Percentiles rank a stretch among this genome's conserved stretches.
Evolutionary conservation across 441 rosid species (phyloP).

Genomic region (Pelargonium citronellum): DNA sequence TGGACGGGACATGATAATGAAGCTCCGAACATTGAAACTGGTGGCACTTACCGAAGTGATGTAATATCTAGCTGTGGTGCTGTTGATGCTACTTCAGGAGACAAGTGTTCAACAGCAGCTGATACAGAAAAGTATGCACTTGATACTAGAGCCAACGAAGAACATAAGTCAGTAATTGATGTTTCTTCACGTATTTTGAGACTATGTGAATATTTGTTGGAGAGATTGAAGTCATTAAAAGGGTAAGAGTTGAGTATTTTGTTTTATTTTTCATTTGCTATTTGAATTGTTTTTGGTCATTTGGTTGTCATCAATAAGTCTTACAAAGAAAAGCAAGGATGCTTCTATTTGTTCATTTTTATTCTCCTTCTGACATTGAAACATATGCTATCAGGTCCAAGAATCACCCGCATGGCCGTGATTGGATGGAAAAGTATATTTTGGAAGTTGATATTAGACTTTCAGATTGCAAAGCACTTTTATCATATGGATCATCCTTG

Average conservation of each 20-base stretch:
- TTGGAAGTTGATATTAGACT: slow-evolving; percentile 75
- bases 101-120: slow-evolving; percentile 20
- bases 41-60: slow-evolving; percentile 30
- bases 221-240: slow-evolving; percentile 61
- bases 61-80: slow-evolving; percentile 23
- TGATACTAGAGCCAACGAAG: slow-evolving; percentile 28
- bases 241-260: slow-evolving; percentile 44
- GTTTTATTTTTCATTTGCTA: slow-evolving; percentile 17
- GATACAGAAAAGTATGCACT: slow-evolving; percentile 20
- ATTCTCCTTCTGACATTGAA: slow-evolving; percentile 21
- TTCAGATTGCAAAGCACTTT: slow-evolving; percentile 68
- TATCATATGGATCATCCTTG: slow-evolving; percentile 44
- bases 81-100: slow-evolving; percentile 27
- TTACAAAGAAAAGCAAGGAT: neutral
- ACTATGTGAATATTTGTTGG: slow-evolving; percentile 55
- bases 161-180: slow-evolving; percentile 31
- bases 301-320: slow-evolving; percentile 1
- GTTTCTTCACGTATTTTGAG: slow-evolving; percentile 45
- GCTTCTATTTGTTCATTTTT: slow-evolving; percentile 6
- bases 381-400: slow-evolving; percentile 43
- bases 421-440: slow-evolving; percentile 48
- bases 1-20: slow-evolving; percentile 32
- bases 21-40: slow-evolving; percentile 23
- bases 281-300: neutral
- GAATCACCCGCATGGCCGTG: slow-evolving; percentile 37